Base-by-base conservation (phyloP, 345 rosid species). In the Rhizophora mangle region DNA sequence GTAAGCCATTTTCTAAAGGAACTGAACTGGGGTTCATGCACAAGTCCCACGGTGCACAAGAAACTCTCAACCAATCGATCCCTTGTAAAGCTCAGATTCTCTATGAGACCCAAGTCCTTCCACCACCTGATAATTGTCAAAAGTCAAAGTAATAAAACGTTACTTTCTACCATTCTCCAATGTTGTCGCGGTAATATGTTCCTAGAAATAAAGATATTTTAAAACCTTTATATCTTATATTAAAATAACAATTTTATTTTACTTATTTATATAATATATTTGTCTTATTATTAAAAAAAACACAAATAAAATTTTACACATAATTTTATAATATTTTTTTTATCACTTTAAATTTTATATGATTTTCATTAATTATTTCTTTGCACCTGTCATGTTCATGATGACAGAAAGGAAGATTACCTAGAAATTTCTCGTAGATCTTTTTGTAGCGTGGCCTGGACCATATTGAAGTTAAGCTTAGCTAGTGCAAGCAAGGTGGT, bases 41-140 rank as follows among this genome's bases (percentile, higher is more conserved):
- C 68, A 29, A 85, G 65, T 52, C 92, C 92, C 15, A 85, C 74
- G 0, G 84, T 55, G 27, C 79, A 85, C 68, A 87, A 15, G 72
- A 82, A 87, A 36, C 89, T 68, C 61, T 87, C 87, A 0, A 81
- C 89, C 57, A 81, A 62, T 34, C 86, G 72, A 70, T 83, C 86
- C 73, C 89, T 80, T 0, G 84, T 56, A 52, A 87, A 87, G 31
- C 64, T 67, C 21, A 87, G 32, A 2, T 64, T 66, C 39, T 87
- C 74, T 18, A 77, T 75, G 19, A 85, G 57, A 18, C 73, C 80
- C 46, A 81, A 63, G 64, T 77, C 79, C 62, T 68, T 73, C 92
- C 89, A 85, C 92, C 92, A 87, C 72, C 91, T 82, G 54, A 47
- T 43, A 67, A 24, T 15, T 5, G 15, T 10, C 46, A 15, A 3